Base-by-base conservation (phyloP, 208 protist genomes). In the Crithidia expoeki region DNA sequence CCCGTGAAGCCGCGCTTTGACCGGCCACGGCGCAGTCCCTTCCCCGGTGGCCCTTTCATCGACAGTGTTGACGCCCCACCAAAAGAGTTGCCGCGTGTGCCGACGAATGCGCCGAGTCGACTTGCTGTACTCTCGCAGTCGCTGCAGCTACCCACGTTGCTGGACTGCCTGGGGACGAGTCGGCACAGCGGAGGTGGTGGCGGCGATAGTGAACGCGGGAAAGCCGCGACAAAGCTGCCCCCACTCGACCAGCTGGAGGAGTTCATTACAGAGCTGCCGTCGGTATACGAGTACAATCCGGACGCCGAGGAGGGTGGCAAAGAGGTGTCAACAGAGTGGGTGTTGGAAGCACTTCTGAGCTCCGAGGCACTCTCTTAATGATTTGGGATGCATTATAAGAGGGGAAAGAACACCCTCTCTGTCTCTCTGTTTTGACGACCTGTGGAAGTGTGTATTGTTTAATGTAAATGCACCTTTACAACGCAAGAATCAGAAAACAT, bases 261-360 rank as follows among this genome's bases (percentile, higher is more conserved):
- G 11, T 64, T 85, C 23, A 79, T 85, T 47, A 56, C 27, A 16
- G 47, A 52, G 56, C 59, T 85, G 59, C 80, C 80, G 3, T 74
- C 75, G 7, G 23, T 75, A 47, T 62, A 64, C 40, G 66, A 85
- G 64, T 85, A 85, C 65, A 67, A 79, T 38, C 80, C 72, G 6
- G 70, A 69, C n/a, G 58, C 66, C 6, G 52, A 71, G 36, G 72
- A 76, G n/a, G 68, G 51, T 11, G 74, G 63, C n/a, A 17, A 52
- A 27, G 74, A 68, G 2, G 44, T 70, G 23, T 78, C 70, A 23
- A 75, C 74, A 11, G 73, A 86, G 28, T 86, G 81, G 81, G 67
- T 86, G 14, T 44, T 86, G 25, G 19, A 28, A 7, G 46, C 70
- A 11, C 71, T 86, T 34, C 55, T 63, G 34, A 52, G 42, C 11